These are phyloP conservation scores for Candida alai DNA, from an alignment of 805 yeast species.

Conservation along the genomic window DNA sequence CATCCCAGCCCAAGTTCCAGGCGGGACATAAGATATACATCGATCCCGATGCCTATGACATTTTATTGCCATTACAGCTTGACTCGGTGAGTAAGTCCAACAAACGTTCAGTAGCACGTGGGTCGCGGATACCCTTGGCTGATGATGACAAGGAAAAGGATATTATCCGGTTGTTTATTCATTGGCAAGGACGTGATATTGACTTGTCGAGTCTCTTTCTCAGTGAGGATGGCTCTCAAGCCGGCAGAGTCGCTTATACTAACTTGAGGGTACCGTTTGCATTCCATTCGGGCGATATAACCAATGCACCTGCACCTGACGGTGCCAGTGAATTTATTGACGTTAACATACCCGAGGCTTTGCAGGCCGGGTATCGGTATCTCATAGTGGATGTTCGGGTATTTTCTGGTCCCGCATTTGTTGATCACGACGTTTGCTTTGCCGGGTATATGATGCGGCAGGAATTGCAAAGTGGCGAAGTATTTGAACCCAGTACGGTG, in stretches of 20 bases:
- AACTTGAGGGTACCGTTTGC: slow-evolving; percentile 7
- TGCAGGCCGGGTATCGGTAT: slow-evolving; percentile 7
- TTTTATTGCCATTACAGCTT: slow-evolving; percentile 9
- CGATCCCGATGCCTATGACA: slow-evolving; percentile 1
- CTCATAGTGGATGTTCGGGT: slow-evolving; percentile 8
- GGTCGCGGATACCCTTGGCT: slow-evolving; percentile 6
- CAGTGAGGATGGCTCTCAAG: slow-evolving; percentile 3
- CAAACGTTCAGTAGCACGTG: slow-evolving; percentile 9
- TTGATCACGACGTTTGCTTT: slow-evolving; percentile 9
- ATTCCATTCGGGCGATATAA: slow-evolving; percentile 11
- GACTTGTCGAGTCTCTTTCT: slow-evolving; percentile 7
- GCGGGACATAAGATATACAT: slow-evolving; percentile 5
- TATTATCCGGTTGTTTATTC: slow-evolving; percentile 7
- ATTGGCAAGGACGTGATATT: slow-evolving; percentile 11
- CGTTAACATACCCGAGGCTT: slow-evolving; percentile 6
- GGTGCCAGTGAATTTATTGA: slow-evolving; percentile 12
- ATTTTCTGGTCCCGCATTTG: slow-evolving; percentile 6
- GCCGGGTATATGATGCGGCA: slow-evolving; percentile 10
- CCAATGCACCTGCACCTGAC: slow-evolving; percentile 8
- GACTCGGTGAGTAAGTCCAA: slow-evolving; percentile 7
- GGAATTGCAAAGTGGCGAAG: slow-evolving; percentile 5
- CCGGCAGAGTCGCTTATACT: background rate
- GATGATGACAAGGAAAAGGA: slow-evolving; percentile 4
- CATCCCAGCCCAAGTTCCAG: background rate
- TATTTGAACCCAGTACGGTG: slow-evolving; percentile 10